phyloP scores from a whole-genome alignment of 75 land plant species.

The Sequoia sempervirens region DNA sequence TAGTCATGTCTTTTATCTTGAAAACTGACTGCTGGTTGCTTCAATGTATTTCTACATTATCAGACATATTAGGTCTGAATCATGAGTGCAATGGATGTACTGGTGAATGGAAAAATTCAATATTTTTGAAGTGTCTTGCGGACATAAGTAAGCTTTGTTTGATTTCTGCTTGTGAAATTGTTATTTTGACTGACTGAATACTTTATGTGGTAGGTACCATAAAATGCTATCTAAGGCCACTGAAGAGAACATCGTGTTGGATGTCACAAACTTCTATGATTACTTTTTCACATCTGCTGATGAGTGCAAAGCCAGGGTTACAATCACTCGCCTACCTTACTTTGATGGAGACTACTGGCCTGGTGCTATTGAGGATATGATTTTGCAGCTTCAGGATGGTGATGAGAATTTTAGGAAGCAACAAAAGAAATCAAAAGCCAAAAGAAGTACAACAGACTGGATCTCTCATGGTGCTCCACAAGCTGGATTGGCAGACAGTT shows the following conservation, averaged over 20 bases:
- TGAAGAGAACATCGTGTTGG: constrained; percentile 31
- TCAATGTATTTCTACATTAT: background rate
- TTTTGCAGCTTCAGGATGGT: constrained; percentile 25
- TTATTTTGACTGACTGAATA: background rate
- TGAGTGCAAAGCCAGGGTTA: constrained; percentile 34
- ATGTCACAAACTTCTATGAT: constrained; percentile 37
- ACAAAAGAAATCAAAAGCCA: constrained; percentile 41
- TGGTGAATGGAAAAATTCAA: background rate
- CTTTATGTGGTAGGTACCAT: constrained; percentile 17
- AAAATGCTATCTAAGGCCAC: constrained; percentile 36
- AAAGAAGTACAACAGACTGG: constrained; percentile 28
- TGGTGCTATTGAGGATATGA: constrained; percentile 53
- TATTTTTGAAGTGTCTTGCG: background rate
- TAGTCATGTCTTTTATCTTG: background rate
- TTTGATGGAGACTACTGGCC: constrained; percentile 58
- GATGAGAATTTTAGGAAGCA: constrained; percentile 35
- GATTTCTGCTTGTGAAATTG: background rate
- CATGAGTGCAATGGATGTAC: background rate
- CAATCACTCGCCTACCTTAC: constrained; percentile 33
- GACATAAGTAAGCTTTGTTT: background rate
- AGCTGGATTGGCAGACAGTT: constrained; percentile 31
- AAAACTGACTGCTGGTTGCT: background rate
- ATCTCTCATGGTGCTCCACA: constrained; percentile 30
- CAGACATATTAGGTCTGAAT: background rate
- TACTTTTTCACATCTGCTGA: constrained; percentile 20